A percentile compares a stretch with the other conserved stretches of the same genome.
Conservation (phyloP, 345 rosid species). For the Sisymbrium irio region DNA sequence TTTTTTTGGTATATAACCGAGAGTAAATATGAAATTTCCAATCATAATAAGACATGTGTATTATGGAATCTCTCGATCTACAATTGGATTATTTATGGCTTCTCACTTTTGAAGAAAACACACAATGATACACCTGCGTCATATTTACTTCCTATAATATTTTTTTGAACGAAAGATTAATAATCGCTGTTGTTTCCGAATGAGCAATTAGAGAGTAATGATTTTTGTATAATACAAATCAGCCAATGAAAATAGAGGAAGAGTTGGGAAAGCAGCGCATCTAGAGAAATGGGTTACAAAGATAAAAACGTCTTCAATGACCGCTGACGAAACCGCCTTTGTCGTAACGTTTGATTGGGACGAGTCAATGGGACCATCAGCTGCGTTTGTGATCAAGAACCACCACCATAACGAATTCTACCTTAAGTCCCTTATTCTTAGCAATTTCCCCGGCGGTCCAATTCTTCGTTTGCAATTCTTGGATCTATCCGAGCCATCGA, state of each 20-base stretch:
- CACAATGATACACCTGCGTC: no score
- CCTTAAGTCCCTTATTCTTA: slow-evolving; percentile 56
- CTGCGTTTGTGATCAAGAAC: slow-evolving; percentile 66
- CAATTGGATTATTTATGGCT: no score
- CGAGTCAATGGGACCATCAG: slow-evolving; percentile 58
- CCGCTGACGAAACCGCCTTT: slow-evolving; percentile 52
- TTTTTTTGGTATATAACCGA: no score
- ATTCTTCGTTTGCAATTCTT: slow-evolving; percentile 82
- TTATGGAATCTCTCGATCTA: no score
- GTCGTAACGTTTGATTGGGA: slow-evolving; percentile 65
- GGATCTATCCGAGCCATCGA: slow-evolving; percentile 78
- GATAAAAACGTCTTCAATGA: slow-evolving; percentile 42
- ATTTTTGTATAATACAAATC: background rate
- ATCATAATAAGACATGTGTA: no score
- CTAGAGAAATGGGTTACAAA: slow-evolving; percentile 64
- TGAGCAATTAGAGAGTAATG: background rate
- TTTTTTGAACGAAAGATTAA: no score
- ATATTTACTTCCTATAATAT: no score
- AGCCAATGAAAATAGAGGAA: slow-evolving; percentile 53
- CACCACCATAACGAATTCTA: slow-evolving; percentile 66
- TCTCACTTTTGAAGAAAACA: no score
- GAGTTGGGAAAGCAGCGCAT: slow-evolving; percentile 56
- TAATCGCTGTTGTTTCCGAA: background rate
- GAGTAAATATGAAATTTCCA: no score
- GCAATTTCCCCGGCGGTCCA: slow-evolving; percentile 35